These are phyloP conservation scores for Penicillium sp. DNA, from an alignment of 2,329 filamentous ascomycete species.

Conservation along the genomic window DNA sequence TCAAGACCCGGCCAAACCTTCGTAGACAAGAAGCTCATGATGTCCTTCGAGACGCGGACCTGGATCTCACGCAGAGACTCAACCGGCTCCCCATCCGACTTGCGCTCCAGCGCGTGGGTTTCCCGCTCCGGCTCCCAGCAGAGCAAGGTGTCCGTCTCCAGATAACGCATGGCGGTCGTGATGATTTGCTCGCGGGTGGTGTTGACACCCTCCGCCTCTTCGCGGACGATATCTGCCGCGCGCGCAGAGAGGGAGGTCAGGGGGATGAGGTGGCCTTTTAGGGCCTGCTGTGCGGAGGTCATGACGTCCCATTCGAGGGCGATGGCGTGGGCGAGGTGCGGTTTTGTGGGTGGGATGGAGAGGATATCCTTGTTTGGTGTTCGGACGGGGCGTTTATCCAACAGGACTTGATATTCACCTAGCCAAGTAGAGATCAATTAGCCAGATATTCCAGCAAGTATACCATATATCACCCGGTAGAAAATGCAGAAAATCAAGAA, in stretches of 20 bases:
- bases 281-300: constrained; percentile 77
- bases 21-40: constrained; percentile 71
- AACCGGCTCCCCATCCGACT: constrained; percentile 45
- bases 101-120: constrained; percentile 53
- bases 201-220: constrained; percentile 60
- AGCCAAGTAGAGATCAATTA: neutral
- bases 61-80: constrained; percentile 74
- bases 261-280: constrained; percentile 85
- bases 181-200: constrained; percentile 68
- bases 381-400: constrained; percentile 79
- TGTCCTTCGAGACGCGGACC: constrained; percentile 67
- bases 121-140: constrained; percentile 76
- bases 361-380: constrained; percentile 75
- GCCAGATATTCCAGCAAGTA: neutral
- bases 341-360: constrained; percentile 73
- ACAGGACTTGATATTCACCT: constrained; percentile 66
- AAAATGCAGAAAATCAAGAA: no score
- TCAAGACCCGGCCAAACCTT: constrained; percentile 83
- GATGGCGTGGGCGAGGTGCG: constrained; percentile 79
- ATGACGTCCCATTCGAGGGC: constrained; percentile 93
- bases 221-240: constrained; percentile 76
- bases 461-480: no score
- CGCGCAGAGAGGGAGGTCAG: constrained; percentile 84
- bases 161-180: constrained; percentile 75
- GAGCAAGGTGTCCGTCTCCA: constrained; percentile 88